Evolutionary conservation across 1,139 yeast genomes (phyloP).

Genomic region (Zygosaccharomyces sapae): DNA sequence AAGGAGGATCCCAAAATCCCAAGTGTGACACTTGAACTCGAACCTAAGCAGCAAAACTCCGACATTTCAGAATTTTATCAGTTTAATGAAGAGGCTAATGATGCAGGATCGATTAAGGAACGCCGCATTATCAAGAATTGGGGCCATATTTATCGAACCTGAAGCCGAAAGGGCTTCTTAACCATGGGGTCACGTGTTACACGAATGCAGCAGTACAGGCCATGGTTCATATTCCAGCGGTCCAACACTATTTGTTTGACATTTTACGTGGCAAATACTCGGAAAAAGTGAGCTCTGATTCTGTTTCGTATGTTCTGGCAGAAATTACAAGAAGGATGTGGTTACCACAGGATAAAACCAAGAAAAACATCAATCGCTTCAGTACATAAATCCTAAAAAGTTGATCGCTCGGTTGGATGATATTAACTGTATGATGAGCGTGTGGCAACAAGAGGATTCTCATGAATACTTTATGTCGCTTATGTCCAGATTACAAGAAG

Average conservation of each 20-base stretch:
- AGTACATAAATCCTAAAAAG: constrained; percentile 67
- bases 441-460: constrained; percentile 96
- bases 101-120: constrained; percentile 57
- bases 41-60: constrained; percentile 31
- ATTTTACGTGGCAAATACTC: constrained; percentile 51
- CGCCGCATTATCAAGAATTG: constrained; percentile 57
- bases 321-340: constrained; percentile 67
- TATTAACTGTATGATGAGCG: constrained; percentile 93
- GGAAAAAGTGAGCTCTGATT: constrained; percentile 46
- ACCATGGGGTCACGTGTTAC: constrained; percentile 94
- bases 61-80: constrained; percentile 47
- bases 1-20: constrained; percentile 25
- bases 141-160: constrained; percentile 43
- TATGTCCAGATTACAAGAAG: constrained; percentile 84
- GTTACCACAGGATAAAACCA: constrained; percentile 41
- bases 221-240: constrained; percentile 82
- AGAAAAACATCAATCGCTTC: constrained; percentile 34
- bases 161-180: constrained; percentile 73
- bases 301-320: constrained; percentile 72
- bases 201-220: constrained; percentile 95
- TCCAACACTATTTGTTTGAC: constrained; percentile 76
- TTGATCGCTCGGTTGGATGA: constrained; percentile 71
- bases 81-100: constrained; percentile 49
- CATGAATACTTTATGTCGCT: constrained; percentile 95
- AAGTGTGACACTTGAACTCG: constrained; percentile 21